These are phyloP conservation scores for Pyrenophora teres DNA, from an alignment of 2,329 filamentous ascomycete genomes.

Conservation along the genomic window DNA sequence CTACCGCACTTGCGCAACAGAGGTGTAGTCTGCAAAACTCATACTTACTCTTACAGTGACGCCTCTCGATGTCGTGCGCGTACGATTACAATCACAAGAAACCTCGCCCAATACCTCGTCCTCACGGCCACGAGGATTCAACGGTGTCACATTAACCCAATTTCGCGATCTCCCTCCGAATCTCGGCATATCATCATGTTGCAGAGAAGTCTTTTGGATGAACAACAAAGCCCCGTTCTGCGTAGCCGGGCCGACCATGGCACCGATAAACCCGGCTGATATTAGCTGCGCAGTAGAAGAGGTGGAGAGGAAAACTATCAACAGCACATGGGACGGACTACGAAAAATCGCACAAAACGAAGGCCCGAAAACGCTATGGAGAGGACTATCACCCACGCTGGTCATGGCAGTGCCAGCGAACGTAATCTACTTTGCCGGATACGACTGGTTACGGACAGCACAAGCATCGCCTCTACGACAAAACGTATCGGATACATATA, in stretches of 20 bases:
- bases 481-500: conserved; percentile 64
- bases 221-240: conserved; percentile 83
- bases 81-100: conserved; percentile 87
- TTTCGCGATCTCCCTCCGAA: conserved; percentile 77
- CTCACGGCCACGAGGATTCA: conserved; percentile 53
- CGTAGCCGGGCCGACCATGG: conserved; percentile 66
- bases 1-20: too few relatives aligned
- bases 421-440: conserved; percentile 98
- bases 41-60: conserved; percentile 62
- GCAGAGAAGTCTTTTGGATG: conserved; percentile 95
- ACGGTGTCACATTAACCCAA: conserved; percentile 40
- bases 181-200: conserved; percentile 91
- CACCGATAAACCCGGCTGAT: conserved; percentile 51
- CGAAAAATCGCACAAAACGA: conserved; percentile 95
- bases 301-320: conserved; percentile 79
- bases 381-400: conserved; percentile 89
- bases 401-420: conserved; percentile 94
- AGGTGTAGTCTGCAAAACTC: not conserved
- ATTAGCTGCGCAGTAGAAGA: conserved; percentile 82
- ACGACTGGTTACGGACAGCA: conserved; percentile 88
- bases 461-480: conserved; percentile 71
- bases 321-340: conserved; percentile 87
- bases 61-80: conserved; percentile 93
- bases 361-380: conserved; percentile 83
- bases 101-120: conserved; percentile 56